These are phyloP conservation scores for Arachis monticola DNA, from an alignment of 331 rosid genomes.

Conservation along the genomic window DNA sequence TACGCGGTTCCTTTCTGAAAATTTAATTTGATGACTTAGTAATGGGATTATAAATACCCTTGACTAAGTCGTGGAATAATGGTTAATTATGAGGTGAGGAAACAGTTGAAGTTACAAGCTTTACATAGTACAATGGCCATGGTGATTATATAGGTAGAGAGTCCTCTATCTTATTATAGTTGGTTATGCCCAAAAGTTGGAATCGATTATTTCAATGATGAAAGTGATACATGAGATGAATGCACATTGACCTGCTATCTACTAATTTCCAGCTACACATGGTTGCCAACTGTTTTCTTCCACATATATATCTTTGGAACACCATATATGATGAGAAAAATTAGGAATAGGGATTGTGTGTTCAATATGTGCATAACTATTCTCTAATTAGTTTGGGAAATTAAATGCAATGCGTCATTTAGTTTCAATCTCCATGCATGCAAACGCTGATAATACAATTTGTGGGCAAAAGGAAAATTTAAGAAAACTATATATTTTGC, in stretches of 20 bases:
- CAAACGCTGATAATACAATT: background rate
- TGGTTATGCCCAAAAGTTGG: conserved; percentile 20
- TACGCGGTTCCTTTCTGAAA: background rate
- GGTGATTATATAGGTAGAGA: background rate
- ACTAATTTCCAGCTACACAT: conserved; percentile 41
- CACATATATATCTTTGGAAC: background rate
- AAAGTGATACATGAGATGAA: conserved; percentile 37
- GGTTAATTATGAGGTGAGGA: background rate
- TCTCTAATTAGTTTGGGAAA: conserved; percentile 4
- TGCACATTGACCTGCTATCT: conserved; percentile 35
- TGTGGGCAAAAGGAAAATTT: background rate
- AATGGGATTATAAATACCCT: background rate
- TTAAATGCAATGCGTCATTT: background rate
- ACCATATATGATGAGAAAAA: conserved; percentile 7
- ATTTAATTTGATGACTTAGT: background rate
- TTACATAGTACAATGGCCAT: background rate
- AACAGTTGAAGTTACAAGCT: background rate
- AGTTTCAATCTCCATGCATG: background rate
- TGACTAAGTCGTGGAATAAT: background rate
- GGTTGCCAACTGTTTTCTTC: conserved; percentile 37
- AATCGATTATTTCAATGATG: conserved; percentile 25
- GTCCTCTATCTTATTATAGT: background rate
- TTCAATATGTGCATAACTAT: conserved; percentile 2
- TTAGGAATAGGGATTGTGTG: conserved; percentile 18
- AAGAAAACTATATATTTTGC: background rate